Evolutionary conservation across 1,284 basidiomycete species (phyloP), one percentile per base, ranked within the genome.

Genomic region (Abortiporus biennis): DNA sequence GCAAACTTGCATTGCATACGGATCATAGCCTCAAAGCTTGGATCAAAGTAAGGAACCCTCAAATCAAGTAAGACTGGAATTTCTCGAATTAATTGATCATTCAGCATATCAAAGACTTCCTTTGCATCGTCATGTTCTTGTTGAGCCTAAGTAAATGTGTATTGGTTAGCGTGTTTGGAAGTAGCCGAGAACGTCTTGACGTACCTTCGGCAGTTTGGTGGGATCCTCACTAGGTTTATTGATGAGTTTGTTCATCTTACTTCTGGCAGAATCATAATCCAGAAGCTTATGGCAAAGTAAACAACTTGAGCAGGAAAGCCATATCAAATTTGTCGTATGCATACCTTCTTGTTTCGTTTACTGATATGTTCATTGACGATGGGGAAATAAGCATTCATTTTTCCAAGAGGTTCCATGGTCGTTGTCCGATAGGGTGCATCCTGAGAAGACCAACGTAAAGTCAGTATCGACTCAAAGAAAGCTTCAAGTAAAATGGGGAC

Each of bases 21-120:
- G 54, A 97, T 91, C 95, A 99, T 98, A 24, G 95, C 91, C 65
- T 99, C 96, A 61, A 99, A 98, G 52, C 89, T 93, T 1, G 96
- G 96, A 63, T 99, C 95, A 48, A 99, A 90, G 71, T 92, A 99
- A 5, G 96, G 95, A 32, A 99, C 86, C 27, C 96, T 86, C 19
- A 98, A 78, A 55, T 98, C 93, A 36, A 99, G 78, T 21, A 99
- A 68, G 54, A 95, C 82, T 0, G 96, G 96, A 5, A 99, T 73
- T 57, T 99, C 96, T 21, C 74, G 64, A 54, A 95, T 86, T 51
- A 98, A 79, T 56, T 97, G 93, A 23, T 91, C 81, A 61, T 99
- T 97, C 48, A 99, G 74, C 53, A 91, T 66, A 50, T 96, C 90
- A 63, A 96, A 99, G 44, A 98, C 81, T 58, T 95, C 86, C 57